Percentiles rank a stretch among this genome's conserved stretches.
Conservation (phyloP, 306 rosid genomes). For the Begonia fuchsioides region DNA sequence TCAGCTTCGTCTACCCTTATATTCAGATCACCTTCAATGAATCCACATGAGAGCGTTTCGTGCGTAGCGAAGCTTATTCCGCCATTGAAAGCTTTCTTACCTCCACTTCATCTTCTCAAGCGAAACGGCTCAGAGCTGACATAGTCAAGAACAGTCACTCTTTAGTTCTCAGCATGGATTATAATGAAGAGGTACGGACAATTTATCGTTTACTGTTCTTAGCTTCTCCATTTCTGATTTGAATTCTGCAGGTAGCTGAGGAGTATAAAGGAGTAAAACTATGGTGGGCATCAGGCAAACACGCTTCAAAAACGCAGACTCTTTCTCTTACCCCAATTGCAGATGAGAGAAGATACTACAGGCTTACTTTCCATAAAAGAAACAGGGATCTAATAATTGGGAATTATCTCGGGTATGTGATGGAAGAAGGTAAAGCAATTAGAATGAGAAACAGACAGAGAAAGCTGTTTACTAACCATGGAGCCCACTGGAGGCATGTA, state of each 20-base stretch:
- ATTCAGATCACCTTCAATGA: slow-evolving; percentile 73
- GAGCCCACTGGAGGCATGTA: slow-evolving; percentile 21
- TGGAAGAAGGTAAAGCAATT: slow-evolving; percentile 20
- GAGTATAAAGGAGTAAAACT: slow-evolving; percentile 45
- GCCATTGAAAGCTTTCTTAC: slow-evolving; percentile 67
- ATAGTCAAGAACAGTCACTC: slow-evolving; percentile 34
- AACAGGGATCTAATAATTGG: slow-evolving; percentile 9
- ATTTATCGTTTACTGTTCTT: no score
- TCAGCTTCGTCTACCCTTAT: slow-evolving; percentile 46
- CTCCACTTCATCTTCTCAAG: slow-evolving; percentile 44
- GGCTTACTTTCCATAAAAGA: slow-evolving; percentile 21
- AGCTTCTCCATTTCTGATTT: no score
- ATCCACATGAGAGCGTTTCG: slow-evolving; percentile 59
- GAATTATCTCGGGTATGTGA: slow-evolving; percentile 16
- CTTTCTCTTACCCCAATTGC: slow-evolving; percentile 15
- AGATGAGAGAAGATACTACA: slow-evolving; percentile 30
- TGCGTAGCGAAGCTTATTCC: slow-evolving; percentile 55
- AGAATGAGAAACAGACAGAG: slow-evolving; percentile 15
- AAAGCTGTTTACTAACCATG: slow-evolving; percentile 22
- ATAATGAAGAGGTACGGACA: slow-evolving; percentile 39
- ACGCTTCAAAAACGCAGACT: slow-evolving; percentile 19
- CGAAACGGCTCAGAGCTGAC: slow-evolving; percentile 72
- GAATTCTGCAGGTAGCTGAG: slow-evolving; percentile 19
- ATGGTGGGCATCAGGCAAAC: slow-evolving; percentile 74
- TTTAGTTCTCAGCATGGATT: slow-evolving; percentile 80